Conservation (phyloP, 2,329 filamentous ascomycete species). For the Ophiosphaerella narmari region DNA sequence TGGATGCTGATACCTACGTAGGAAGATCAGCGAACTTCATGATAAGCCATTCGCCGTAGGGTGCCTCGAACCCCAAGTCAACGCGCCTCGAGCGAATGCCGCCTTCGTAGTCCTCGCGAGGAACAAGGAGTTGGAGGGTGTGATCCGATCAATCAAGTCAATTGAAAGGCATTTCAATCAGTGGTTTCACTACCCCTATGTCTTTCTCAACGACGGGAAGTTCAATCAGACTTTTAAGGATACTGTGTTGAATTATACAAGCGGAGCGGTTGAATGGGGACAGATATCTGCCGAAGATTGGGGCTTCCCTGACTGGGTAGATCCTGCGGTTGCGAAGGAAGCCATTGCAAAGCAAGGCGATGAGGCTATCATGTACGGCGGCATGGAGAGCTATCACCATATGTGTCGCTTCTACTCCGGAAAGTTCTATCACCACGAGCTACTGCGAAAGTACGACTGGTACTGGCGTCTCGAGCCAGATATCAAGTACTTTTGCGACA, state of each 20-base stretch:
- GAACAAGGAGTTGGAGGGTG: constrained; percentile 95
- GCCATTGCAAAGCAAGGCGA: constrained; percentile 97
- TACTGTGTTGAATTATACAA: constrained; percentile 87
- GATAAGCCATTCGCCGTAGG: constrained; percentile 96
- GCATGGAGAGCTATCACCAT: constrained; percentile 97
- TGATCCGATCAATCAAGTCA: constrained; percentile 95
- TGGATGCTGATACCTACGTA: constrained; percentile 47
- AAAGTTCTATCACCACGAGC: constrained; percentile 96
- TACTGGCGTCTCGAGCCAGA: constrained; percentile 99
- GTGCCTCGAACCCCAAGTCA: constrained; percentile 78
- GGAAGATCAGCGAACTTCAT: constrained; percentile 95
- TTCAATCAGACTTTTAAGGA: constrained; percentile 96
- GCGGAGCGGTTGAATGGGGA: constrained; percentile 84
- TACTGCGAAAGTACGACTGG: constrained; percentile 97
- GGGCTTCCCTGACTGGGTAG: constrained; percentile 97
- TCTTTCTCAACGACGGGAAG: constrained; percentile 96
- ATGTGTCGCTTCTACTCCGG: constrained; percentile 99
- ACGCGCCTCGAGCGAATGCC: constrained; percentile 83
- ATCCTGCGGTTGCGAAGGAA: constrained; percentile 90
- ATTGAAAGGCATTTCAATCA: constrained; percentile 98
- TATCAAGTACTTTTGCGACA: constrained; percentile 99
- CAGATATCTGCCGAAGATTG: constrained; percentile 90
- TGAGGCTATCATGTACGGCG: constrained; percentile 97
- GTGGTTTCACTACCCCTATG: constrained; percentile 98
- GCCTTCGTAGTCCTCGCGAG: constrained; percentile 94